A percentile compares a stretch with the other conserved stretches of the same genome.
Conservation (phyloP, 1,139 yeast species). For the Candida frijolesensis region DNA sequence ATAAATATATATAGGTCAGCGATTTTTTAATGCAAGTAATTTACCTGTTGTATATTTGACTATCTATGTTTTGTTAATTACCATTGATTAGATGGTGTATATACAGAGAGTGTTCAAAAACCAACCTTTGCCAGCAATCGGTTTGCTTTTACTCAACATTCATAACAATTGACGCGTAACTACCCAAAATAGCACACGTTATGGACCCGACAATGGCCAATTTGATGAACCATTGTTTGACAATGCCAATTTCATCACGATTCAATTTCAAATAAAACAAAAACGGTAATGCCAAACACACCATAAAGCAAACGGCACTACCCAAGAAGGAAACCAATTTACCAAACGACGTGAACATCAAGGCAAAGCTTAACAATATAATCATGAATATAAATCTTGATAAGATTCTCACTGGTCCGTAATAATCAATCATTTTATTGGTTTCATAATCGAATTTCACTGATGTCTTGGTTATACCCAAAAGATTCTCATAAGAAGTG, state of each 20-base stretch:
- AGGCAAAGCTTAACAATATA: slow-evolving; percentile 49
- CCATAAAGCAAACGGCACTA: slow-evolving; percentile 75
- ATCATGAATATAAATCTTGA: slow-evolving; percentile 27
- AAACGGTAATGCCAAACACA: slow-evolving; percentile 79
- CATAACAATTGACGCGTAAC: slow-evolving; percentile 21
- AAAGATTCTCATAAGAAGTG: slow-evolving; percentile 38
- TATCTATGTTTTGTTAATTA: no score
- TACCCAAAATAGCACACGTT: slow-evolving; percentile 54
- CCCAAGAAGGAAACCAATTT: slow-evolving; percentile 83
- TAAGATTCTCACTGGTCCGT: slow-evolving; percentile 30
- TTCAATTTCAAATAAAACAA: slow-evolving; percentile 67
- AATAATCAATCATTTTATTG: slow-evolving; percentile 8
- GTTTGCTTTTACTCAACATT: slow-evolving; percentile 6
- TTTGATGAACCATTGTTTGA: slow-evolving; percentile 42
- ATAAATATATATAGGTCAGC: no score
- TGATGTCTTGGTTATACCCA: slow-evolving; percentile 17
- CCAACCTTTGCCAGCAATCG: no score
- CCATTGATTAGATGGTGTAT: no score
- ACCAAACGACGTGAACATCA: slow-evolving; percentile 75
- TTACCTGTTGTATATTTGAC: no score
- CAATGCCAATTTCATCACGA: slow-evolving; percentile 41
- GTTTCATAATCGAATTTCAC: slow-evolving; percentile 8
- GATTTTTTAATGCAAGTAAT: no score
- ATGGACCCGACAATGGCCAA: slow-evolving; percentile 49
- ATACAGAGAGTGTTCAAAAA: no score